Evolutionary conservation across 495 filamentous ascomycete species (phyloP).

Genomic region (Aspergillus wentii): DNA sequence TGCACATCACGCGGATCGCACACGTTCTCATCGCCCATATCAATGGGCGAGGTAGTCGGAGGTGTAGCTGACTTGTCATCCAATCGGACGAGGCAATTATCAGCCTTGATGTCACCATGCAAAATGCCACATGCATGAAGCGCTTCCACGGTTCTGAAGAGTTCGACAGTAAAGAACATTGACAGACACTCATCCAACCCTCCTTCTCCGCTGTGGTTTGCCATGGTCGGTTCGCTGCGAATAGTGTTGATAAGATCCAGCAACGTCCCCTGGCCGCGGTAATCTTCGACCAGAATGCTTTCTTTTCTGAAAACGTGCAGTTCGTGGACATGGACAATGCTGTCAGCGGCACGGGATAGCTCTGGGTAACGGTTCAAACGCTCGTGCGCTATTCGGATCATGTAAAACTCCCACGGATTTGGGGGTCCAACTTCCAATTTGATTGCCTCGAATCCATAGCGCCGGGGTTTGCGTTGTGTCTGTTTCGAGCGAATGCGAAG

Average conservation of each 20-base stretch:
- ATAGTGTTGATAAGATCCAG: slow-evolving; percentile 89
- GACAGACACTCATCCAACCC: slow-evolving; percentile 82
- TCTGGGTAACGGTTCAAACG: slow-evolving; percentile 52
- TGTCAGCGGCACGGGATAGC: slow-evolving; percentile 58
- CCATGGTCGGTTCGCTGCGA: slow-evolving; percentile 54
- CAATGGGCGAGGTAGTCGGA: slow-evolving; percentile 25
- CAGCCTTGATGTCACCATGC: slow-evolving; percentile 91
- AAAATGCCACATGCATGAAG: slow-evolving; percentile 75
- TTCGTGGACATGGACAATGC: slow-evolving; percentile 75
- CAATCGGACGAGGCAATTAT: slow-evolving; percentile 89
- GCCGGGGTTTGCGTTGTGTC: slow-evolving; percentile 22
- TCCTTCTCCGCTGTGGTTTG: slow-evolving; percentile 40
- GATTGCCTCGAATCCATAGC: slow-evolving; percentile 69
- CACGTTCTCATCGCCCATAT: slow-evolving; percentile 41
- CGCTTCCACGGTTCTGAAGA: slow-evolving; percentile 83
- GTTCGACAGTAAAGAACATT: slow-evolving; percentile 93
- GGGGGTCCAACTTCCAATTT: slow-evolving; percentile 87
- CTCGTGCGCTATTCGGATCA: slow-evolving; percentile 75
- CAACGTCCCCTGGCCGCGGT: slow-evolving; percentile 83
- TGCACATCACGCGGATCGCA: slow-evolving; percentile 36
- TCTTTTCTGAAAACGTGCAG: slow-evolving; percentile 86
- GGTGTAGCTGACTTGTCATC: slow-evolving; percentile 38
- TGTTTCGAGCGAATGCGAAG: slow-evolving; percentile 7
- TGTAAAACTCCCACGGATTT: slow-evolving; percentile 92
- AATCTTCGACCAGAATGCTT: slow-evolving; percentile 81